A percentile compares a stretch with the other conserved stretches of the same genome.
phyloP scores from a whole-genome alignment of 805 yeast species.

The Candida morakotiae region DNA sequence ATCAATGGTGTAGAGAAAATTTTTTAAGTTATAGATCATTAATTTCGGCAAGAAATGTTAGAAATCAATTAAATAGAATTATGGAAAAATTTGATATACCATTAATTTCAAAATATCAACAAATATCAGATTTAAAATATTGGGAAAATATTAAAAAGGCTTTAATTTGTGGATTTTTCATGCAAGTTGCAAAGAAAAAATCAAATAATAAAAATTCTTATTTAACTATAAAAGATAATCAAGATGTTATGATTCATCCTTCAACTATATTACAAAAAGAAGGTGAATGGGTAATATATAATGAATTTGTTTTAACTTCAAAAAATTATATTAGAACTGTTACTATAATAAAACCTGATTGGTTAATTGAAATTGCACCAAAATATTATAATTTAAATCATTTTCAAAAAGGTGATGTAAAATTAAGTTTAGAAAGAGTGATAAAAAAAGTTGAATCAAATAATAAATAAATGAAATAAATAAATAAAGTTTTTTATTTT shows the following conservation, averaged over 20 bases:
- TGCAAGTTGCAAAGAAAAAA: constrained; percentile 97
- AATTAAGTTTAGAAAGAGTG: constrained; percentile 63
- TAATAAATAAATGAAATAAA: constrained; percentile 5
- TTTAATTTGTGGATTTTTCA: constrained; percentile 86
- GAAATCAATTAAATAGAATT: constrained; percentile 75
- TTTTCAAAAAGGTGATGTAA: constrained; percentile 71
- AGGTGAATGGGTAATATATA: constrained; percentile 90
- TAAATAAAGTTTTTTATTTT: background rate
- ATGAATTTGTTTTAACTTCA: constrained; percentile 91
- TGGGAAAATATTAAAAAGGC: constrained; percentile 82
- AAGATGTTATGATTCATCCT: constrained; percentile 92
- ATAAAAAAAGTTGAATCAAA: constrained; percentile 37
- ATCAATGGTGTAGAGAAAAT: constrained; percentile 89
- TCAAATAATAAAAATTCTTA: constrained; percentile 77
- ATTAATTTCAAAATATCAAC: constrained; percentile 60
- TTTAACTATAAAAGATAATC: constrained; percentile 91
- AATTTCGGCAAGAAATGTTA: constrained; percentile 79
- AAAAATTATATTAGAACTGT: constrained; percentile 94
- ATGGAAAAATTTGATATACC: constrained; percentile 81
- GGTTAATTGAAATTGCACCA: constrained; percentile 83
- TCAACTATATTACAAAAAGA: constrained; percentile 85
- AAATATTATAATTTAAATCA: constrained; percentile 60
- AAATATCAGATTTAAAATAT: constrained; percentile 46
- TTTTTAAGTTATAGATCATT: constrained; percentile 81
- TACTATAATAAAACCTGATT: constrained; percentile 84